Conservation (phyloP, 305 asterid species). For the Plantago rigida region DNA sequence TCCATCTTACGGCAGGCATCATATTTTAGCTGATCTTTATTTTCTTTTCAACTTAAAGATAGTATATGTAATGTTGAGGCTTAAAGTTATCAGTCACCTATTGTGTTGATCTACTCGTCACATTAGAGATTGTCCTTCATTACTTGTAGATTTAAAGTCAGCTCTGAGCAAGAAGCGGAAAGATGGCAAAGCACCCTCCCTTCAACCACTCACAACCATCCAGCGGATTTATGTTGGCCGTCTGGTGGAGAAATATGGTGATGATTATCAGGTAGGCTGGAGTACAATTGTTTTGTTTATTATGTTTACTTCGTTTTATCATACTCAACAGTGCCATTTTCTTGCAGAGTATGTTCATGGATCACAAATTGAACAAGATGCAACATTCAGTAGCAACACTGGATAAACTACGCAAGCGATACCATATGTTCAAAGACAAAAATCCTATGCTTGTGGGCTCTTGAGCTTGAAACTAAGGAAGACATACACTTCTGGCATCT, state of each 20-base stretch:
- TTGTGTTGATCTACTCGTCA: not conserved
- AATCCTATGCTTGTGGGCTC: constrained; percentile 54
- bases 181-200: constrained; percentile 54
- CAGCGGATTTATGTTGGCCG: constrained; percentile 59
- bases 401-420: constrained; percentile 73
- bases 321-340: constrained; percentile 19
- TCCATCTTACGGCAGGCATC: no score
- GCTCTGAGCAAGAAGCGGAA: constrained; percentile 77
- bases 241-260: constrained; percentile 66
- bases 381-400: constrained; percentile 79
- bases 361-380: constrained; percentile 73
- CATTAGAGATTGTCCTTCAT: constrained; percentile 6
- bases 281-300: not conserved
- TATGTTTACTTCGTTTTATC: not conserved
- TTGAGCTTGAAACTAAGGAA: constrained; percentile 3
- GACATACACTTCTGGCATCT: no score
- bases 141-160: constrained; percentile 57
- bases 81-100: not conserved
- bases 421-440: constrained; percentile 47
- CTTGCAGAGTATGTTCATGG: constrained; percentile 90
- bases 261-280: constrained; percentile 57
- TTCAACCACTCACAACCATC: constrained; percentile 69
- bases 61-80: no score
- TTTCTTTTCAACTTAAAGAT: no score
- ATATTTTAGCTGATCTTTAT: no score